Conservation (phyloP, 2,329 filamentous ascomycete genomes). For the Xylariaceae sp. region DNA sequence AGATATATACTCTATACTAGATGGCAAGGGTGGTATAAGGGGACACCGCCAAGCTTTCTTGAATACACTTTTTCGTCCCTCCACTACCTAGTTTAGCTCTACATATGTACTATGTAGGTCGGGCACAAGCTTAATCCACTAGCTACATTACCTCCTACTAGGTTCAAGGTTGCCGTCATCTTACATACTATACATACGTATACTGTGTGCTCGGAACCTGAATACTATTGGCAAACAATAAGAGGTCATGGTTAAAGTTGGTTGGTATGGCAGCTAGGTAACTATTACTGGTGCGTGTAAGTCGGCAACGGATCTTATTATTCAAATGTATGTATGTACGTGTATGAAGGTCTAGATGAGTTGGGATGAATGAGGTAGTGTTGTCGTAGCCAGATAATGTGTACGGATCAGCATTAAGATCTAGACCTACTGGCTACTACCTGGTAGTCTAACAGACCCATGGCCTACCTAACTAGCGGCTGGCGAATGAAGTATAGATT, state of each 20-base stretch:
- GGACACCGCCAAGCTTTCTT: background rate
- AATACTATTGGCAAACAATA: background rate
- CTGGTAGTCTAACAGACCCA: conserved; percentile 9
- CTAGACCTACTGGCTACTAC: background rate
- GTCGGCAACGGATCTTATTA: background rate
- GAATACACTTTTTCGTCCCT: background rate
- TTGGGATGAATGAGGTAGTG: background rate
- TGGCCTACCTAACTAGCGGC: conserved; percentile 16
- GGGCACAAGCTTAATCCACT: background rate
- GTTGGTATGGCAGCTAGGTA: background rate
- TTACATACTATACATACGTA: too few relatives aligned
- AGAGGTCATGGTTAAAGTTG: background rate
- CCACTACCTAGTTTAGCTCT: background rate
- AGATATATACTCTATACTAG: background rate
- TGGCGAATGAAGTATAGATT: conserved; percentile 10
- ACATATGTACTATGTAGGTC: background rate
- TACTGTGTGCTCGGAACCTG: too few relatives aligned
- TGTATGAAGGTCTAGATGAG: background rate
- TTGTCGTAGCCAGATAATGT: background rate
- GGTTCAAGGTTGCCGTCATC: too few relatives aligned
- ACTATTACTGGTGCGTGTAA: background rate
- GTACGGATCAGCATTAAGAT: background rate
- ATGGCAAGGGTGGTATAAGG: background rate
- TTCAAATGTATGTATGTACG: too few relatives aligned
- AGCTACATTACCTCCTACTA: background rate